A percentile compares a stretch with the other conserved stretches of the same genome.
Evolutionary conservation across 148 eudicot species (phyloP).

Genomic region (Bassia scoparia): DNA sequence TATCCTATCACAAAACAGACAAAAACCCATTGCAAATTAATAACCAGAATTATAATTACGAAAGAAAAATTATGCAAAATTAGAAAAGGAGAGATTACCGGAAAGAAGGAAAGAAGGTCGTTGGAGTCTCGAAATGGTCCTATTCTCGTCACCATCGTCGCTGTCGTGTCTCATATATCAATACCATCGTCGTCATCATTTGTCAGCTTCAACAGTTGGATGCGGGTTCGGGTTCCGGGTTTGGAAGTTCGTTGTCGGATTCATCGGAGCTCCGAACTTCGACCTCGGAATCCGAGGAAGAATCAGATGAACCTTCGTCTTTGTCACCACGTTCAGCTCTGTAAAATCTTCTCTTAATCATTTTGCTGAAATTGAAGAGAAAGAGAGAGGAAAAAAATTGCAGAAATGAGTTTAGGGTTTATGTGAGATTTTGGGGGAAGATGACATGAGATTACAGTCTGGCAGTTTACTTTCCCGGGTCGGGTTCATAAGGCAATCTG

Average conservation of each 20-base stretch:
- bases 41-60: neutral
- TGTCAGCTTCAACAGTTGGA: slow-evolving; percentile 29
- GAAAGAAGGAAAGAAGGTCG: slow-evolving; percentile 48
- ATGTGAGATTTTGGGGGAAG: slow-evolving; percentile 23
- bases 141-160: slow-evolving; percentile 15
- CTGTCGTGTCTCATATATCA: no score
- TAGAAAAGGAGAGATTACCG: slow-evolving; percentile 32
- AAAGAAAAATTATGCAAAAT: neutral
- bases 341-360: slow-evolving; percentile 87
- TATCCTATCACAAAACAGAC: slow-evolving; percentile 42
- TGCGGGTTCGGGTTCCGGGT: slow-evolving; percentile 12
- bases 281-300: slow-evolving; percentile 66
- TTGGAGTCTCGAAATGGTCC: slow-evolving; percentile 10
- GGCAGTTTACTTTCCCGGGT: no score
- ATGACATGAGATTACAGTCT: neutral
- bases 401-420: slow-evolving; percentile 24
- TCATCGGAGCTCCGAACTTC: slow-evolving; percentile 45
- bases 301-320: slow-evolving; percentile 48
- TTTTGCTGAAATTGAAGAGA: slow-evolving; percentile 11
- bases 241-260: slow-evolving; percentile 31
- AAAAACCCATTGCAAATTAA: slow-evolving; percentile 8
- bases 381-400: no score
- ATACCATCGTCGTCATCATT: slow-evolving; percentile 7
- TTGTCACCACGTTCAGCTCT: slow-evolving; percentile 57
- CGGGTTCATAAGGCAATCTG: no score